Evolutionary conservation across 805 yeast species (phyloP), one percentile per base, ranked within the genome.

Genomic region (Teunomyces barrocoloradensis): DNA sequence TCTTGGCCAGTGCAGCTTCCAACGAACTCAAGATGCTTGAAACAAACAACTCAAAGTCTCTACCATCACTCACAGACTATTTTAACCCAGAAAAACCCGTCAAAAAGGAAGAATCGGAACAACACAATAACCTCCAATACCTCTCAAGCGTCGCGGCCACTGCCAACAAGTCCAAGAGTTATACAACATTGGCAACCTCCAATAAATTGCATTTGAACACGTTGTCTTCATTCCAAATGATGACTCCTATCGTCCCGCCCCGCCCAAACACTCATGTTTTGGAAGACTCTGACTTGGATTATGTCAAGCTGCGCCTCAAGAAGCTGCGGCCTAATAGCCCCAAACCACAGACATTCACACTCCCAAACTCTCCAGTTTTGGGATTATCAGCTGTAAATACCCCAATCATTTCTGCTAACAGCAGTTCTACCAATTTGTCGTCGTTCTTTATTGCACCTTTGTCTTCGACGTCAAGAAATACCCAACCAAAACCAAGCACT

Each of bases 261-360:
- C 53, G 52, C 5, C 45, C 51, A 27, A 55, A 50, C n/a, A 37
- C 56, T 12, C 59, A 53, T 20, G 50, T 54, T 4, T 57, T 67
- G 25, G 76, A 78, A 44, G 77, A 75, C 46, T 65, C 78, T 6
- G 81, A 77, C 49, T 59, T 78, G 43, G 80, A 75, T 46, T 74
- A 73, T 48, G 75, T 74, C 44, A 73, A 69, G 47, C 73, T 68
- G 46, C 61, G 70, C 35, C 63, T 70, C 45, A 78, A 78, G 55
- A 73, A 68, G 53, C 74, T 80, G 30, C 61, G 82, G 52, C 81
- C 82, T 20, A 77, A 75, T 59, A 74, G 79, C 9, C 82, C 82
- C 21, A 44, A 44, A 23, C 54, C 50, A 10, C 61, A 59, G 41
- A 63, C 60, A 21, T 72, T 71, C 56, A 68, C 77, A 3, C 56